Evolutionary conservation across 345 rosid genomes (phyloP).

Genomic region (Aethionema arabicum): DNA sequence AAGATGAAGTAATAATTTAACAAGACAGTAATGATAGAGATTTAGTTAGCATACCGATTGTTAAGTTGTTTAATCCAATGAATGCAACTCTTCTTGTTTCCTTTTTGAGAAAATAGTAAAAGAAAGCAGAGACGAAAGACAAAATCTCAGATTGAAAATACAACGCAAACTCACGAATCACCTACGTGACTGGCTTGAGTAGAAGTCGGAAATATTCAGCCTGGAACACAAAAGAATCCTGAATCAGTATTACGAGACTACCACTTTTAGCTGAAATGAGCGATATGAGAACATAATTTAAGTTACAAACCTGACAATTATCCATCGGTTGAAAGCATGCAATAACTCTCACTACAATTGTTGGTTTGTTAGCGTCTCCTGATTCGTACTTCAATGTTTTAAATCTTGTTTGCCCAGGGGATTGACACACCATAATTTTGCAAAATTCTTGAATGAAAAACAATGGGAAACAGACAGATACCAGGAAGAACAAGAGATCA

Average conservation of each 20-base stretch:
- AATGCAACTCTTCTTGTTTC: conserved; percentile 40
- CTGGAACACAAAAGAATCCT: conserved; percentile 44
- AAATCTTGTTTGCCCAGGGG: conserved; percentile 92
- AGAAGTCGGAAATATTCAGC: conserved; percentile 96
- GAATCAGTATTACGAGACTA: conserved; percentile 6
- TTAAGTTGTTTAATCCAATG: conserved; percentile 38
- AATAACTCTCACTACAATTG: conserved; percentile 84
- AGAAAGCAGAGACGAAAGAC: conserved; percentile 44
- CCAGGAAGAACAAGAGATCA: conserved; percentile 8
- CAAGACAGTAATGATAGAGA: conserved; percentile 12
- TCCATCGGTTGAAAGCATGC: conserved; percentile 97
- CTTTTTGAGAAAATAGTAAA: conserved; percentile 35
- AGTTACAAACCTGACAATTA: conserved; percentile 85
- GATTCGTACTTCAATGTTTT: conserved; percentile 86
- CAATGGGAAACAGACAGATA: background rate
- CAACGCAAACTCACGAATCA: conserved; percentile 28
- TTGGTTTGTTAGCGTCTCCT: conserved; percentile 77
- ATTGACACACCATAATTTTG: conserved; percentile 99
- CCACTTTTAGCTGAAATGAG: conserved; percentile 1
- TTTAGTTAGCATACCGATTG: conserved; percentile 43
- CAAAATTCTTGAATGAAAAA: conserved; percentile 22
- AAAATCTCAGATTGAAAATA: conserved; percentile 44
- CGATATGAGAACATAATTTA: background rate
- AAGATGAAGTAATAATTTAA: background rate
- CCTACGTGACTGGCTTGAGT: conserved; percentile 99